Evolutionary conservation across 1,284 basidiomycete species (phyloP), one percentile per base, ranked within the genome.

Genomic region (Sparassis latifolia): DNA sequence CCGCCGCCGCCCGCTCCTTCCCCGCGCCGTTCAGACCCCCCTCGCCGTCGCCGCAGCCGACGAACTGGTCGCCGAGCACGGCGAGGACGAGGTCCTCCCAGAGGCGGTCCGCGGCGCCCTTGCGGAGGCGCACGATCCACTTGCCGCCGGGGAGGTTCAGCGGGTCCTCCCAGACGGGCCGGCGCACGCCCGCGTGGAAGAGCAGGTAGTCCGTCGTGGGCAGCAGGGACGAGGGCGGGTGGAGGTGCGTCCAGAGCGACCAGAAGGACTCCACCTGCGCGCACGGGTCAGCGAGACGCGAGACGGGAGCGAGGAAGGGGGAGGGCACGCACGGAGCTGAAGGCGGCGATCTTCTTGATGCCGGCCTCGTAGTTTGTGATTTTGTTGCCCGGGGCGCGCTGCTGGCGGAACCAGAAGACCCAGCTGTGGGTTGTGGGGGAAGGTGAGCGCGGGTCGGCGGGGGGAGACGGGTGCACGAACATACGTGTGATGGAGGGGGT

Each of bases 81-180:
- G 85, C 86, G 54, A 89, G 72, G 32, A 90, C 79, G 44, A 91
- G 76, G 61, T 87, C 86, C 67, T 91, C 89, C 89, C 89, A 92
- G 47, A 92, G 67, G 28, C 86, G 79, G 66, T 92, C 89, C 5
- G 86, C 80, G 43, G 90, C 74, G 40, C 89, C 89, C 63, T 92
- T 92, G 63, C 81, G 81, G 45, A 94, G 76, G 54, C 92, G 86
- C 54, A 94, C 81, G 55, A 90, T 90, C 90, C 91, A 94, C 69
- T 93, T 93, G n/a, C 91, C 91, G 31, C 91, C 91, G n/a, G 79
- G 66, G 47, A 86, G 70, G 66, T 94, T 94, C 50, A 91, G 73
- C 2, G 89, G 89, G 67, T 93, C 92, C 66, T 94, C 91, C 91
- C 92, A 94, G 5, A 93, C 86, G 1, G 92, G 91, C 51, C 90